Conservation (phyloP, 768 basidiomycete species). For the Lentinula boryana region DNA sequence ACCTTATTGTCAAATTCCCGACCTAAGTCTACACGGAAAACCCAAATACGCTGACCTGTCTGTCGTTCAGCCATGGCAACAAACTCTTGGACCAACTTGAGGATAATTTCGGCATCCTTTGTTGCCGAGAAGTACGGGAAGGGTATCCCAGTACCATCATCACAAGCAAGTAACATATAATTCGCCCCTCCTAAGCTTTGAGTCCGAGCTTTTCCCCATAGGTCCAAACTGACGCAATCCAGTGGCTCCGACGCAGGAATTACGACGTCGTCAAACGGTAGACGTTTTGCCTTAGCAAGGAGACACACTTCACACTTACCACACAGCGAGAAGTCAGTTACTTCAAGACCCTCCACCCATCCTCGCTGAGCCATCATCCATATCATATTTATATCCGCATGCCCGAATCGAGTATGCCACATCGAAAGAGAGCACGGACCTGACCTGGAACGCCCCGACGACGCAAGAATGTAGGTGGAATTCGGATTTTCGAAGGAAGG, state of each 20-base stretch:
- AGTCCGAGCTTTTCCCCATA: background rate
- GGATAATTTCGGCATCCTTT: background rate
- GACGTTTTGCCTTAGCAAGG: background rate
- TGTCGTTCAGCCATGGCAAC: background rate
- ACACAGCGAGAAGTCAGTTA: background rate
- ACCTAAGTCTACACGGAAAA: background rate
- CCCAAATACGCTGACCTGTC: background rate
- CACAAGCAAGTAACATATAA: background rate
- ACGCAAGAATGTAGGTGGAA: background rate
- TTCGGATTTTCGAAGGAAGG: background rate
- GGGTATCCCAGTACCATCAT: too few relatives aligned
- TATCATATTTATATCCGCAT: background rate
- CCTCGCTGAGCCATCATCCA: background rate
- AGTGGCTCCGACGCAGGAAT: background rate
- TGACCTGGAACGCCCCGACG: background rate
- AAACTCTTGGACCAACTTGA: background rate
- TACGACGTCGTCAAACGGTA: slow-evolving; percentile 5
- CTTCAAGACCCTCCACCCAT: background rate
- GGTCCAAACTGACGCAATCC: background rate
- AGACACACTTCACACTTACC: background rate
- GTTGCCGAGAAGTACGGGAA: background rate
- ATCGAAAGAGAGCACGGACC: background rate
- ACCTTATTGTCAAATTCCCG: background rate
- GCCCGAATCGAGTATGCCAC: background rate
- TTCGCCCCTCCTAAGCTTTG: background rate